Conservation (phyloP, 441 rosid species). For the Bruguiera hainesii region DNA sequence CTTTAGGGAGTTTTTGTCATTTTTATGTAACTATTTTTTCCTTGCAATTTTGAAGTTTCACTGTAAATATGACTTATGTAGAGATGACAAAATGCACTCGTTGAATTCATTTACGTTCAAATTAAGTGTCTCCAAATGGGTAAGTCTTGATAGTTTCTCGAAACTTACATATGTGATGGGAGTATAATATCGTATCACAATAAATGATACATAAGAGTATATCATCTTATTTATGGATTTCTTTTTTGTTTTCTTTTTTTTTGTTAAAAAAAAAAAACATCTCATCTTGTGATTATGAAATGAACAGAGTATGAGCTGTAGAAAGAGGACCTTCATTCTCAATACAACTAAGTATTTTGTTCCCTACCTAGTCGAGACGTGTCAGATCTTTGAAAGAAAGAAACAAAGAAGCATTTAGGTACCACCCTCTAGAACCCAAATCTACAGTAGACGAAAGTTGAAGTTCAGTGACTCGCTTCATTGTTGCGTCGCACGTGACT, state of each 20-base stretch:
- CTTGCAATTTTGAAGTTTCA: constrained; percentile 10
- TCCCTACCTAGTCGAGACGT: neutral
- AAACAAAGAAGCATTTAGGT: constrained; percentile 16
- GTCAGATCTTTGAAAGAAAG: constrained; percentile 16
- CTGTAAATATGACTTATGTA: constrained; percentile 2
- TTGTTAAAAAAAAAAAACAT: neutral
- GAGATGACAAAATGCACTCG: constrained; percentile 14
- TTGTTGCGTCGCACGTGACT: neutral
- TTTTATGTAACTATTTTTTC: no score
- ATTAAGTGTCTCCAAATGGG: neutral
- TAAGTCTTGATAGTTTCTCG: neutral
- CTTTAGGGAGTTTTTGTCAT: no score
- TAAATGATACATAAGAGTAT: neutral
- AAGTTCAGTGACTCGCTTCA: neutral
- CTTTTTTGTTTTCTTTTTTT: neutral
- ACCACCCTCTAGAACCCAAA: neutral
- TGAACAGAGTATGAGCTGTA: no score
- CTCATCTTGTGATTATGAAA: no score
- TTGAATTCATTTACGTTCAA: constrained; percentile 6
- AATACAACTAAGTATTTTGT: neutral
- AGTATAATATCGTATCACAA: no score
- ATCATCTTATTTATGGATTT: neutral
- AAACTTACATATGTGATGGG: no score
- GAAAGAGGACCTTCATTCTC: constrained; percentile 15
- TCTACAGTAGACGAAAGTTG: neutral